phyloP scores from a whole-genome alignment of 768 basidiomycete species.

The Psilocybe cubensis region DNA sequence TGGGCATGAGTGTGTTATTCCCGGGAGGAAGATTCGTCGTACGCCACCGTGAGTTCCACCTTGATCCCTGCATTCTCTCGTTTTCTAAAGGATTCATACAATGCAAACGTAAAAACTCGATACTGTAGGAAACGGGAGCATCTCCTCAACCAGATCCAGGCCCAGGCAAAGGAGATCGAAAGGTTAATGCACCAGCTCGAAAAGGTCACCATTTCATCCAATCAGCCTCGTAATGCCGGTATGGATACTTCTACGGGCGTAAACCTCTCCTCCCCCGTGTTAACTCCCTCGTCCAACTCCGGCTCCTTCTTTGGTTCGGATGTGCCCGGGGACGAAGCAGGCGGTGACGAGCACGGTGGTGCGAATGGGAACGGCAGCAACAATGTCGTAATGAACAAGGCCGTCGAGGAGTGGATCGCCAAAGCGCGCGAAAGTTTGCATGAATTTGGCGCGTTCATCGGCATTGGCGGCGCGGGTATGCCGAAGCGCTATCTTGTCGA shows the following conservation, averaged over 20 bases:
- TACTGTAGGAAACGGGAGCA: slow-evolving; percentile 73
- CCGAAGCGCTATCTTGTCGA: slow-evolving; percentile 54
- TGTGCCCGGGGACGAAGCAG: slow-evolving; percentile 20
- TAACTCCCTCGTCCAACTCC: slow-evolving; percentile 37
- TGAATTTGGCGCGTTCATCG: slow-evolving; percentile 70
- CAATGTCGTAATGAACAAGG: slow-evolving; percentile 49
- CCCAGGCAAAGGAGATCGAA: slow-evolving; percentile 74
- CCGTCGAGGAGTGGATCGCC: slow-evolving; percentile 77
- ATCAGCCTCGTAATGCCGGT: slow-evolving; percentile 16
- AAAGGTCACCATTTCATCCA: slow-evolving; percentile 16
- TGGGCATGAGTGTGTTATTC: slow-evolving; percentile 75
- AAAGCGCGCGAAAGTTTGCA: slow-evolving; percentile 71
- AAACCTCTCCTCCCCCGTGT: slow-evolving; percentile 37
- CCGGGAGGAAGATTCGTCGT: slow-evolving; percentile 82
- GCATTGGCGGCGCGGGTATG: slow-evolving; percentile 58
- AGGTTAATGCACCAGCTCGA: slow-evolving; percentile 74
- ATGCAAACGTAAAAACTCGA: too few species aligned
- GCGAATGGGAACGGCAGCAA: slow-evolving; percentile 20
- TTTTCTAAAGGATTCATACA: too few species aligned
- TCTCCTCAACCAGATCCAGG: slow-evolving; percentile 75
- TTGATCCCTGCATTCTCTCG: not conserved
- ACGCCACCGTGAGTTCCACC: slow-evolving; percentile 69
- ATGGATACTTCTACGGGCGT: slow-evolving; percentile 24
- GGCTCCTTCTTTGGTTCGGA: slow-evolving; percentile 33
- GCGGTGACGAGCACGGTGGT: too few species aligned